These are phyloP conservation scores for Pleurotus sapidus DNA, from an alignment of 768 basidiomycete genomes.

Conservation along the genomic window DNA sequence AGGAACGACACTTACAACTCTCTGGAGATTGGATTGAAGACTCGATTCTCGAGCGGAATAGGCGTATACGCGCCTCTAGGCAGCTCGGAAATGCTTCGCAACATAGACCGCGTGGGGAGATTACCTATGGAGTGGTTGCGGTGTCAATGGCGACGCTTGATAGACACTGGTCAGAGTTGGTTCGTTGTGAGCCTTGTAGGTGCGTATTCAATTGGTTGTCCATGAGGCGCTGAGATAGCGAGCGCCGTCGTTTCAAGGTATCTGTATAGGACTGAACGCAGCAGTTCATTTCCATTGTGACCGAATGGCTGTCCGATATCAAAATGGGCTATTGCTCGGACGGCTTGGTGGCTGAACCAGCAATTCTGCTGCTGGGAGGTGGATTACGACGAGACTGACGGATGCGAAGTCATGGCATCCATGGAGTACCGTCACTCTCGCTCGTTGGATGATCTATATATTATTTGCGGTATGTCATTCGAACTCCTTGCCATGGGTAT, in stretches of 20 bases:
- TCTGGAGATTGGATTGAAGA: slow-evolving; percentile 93
- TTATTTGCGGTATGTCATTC: slow-evolving; percentile 71
- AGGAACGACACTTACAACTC: not conserved
- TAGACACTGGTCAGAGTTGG: slow-evolving; percentile 85
- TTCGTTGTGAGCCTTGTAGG: slow-evolving; percentile 89
- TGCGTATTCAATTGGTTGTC: slow-evolving; percentile 34
- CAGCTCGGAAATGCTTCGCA: slow-evolving; percentile 34
- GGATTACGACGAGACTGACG: slow-evolving; percentile 72
- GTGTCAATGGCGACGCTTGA: slow-evolving; percentile 54
- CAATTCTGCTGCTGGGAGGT: slow-evolving; percentile 99
- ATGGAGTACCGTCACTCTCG: slow-evolving; percentile 74
- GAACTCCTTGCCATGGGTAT: not conserved
- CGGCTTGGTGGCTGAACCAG: slow-evolving; percentile 98
- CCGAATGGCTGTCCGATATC: slow-evolving; percentile 96
- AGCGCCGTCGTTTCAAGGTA: slow-evolving; percentile 44
- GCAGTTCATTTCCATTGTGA: slow-evolving; percentile 94
- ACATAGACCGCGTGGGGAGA: slow-evolving; percentile 45
- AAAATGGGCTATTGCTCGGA: slow-evolving; percentile 97
- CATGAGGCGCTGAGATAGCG: not conserved
- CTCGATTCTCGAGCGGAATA: slow-evolving; percentile 82
- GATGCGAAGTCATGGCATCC: slow-evolving; percentile 90
- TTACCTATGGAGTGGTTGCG: slow-evolving; percentile 58
- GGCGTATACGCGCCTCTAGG: slow-evolving; percentile 64
- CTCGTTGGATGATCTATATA: slow-evolving; percentile 85
- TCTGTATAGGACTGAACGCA: slow-evolving; percentile 91